Percentiles rank a stretch among this genome's conserved stretches.
phyloP scores from a whole-genome alignment of 2,329 filamentous ascomycete genomes.

The Elsinoe necatrix region DNA sequence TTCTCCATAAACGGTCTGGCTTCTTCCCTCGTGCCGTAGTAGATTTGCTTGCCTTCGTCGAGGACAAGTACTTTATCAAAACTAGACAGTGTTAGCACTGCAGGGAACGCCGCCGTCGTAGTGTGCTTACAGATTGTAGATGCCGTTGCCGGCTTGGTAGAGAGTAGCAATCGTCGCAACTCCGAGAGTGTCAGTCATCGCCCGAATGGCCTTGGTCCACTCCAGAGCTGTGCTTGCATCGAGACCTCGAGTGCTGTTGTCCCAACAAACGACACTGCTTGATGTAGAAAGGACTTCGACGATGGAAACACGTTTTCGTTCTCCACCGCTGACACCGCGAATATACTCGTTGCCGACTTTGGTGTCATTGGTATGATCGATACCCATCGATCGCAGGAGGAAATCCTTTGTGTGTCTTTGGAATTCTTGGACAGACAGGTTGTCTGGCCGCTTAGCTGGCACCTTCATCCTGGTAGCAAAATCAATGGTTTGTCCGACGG shows the following conservation, averaged over 20 bases:
- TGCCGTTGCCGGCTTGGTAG: conserved; percentile 63
- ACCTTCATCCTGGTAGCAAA: conserved; percentile 48
- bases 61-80: conserved; percentile 65
- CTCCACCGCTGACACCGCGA: conserved; percentile 59
- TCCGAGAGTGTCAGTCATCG: conserved; percentile 55
- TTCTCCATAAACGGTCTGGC: conserved; percentile 58
- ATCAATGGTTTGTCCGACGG: conserved; percentile 47
- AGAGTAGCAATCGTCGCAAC: conserved; percentile 55
- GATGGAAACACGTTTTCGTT: conserved; percentile 61
- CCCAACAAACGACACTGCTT: conserved; percentile 56
- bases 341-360: conserved; percentile 61
- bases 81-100: not conserved
- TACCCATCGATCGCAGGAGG: conserved; percentile 49
- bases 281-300: conserved; percentile 54
- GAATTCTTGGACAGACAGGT: conserved; percentile 34
- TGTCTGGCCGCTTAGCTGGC: conserved; percentile 34
- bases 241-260: conserved; percentile 57
- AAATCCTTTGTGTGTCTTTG: conserved; percentile 45
- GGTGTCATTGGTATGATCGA: conserved; percentile 53
- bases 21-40: conserved; percentile 52
- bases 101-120: not conserved
- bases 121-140: conserved; percentile 46
- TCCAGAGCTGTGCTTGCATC: conserved; percentile 56
- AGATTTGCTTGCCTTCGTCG: conserved; percentile 57
- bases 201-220: conserved; percentile 52